Evolutionary conservation across 164 flowering plant species (phyloP).

Genomic region (Annona squamosa): DNA sequence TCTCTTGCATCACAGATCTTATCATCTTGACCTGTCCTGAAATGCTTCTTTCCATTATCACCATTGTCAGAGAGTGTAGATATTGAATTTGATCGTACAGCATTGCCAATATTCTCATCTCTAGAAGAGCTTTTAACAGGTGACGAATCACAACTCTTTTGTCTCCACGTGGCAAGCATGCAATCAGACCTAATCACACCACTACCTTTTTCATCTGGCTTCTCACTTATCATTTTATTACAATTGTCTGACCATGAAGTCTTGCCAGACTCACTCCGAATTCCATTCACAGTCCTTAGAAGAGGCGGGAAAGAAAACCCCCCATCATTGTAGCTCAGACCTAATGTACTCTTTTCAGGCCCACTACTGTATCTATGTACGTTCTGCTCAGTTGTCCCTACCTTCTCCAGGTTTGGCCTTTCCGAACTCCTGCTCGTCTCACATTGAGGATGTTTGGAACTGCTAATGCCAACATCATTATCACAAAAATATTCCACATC

Average conservation of each 20-base stretch:
- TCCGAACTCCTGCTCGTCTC: slow-evolving; percentile 36
- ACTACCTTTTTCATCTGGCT: slow-evolving; percentile 34
- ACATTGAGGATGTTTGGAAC: slow-evolving; percentile 31
- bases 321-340: slow-evolving; percentile 37
- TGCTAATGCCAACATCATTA: slow-evolving; percentile 45
- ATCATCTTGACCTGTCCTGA: slow-evolving; percentile 44
- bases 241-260: slow-evolving; percentile 48
- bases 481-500: slow-evolving; percentile 70
- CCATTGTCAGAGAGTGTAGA: slow-evolving; percentile 58
- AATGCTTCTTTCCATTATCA: slow-evolving; percentile 40
- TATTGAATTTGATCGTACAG: slow-evolving; percentile 49
- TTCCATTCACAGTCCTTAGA: slow-evolving; percentile 35
- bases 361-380: slow-evolving; percentile 32
- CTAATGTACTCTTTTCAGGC: slow-evolving; percentile 33
- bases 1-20: slow-evolving; percentile 40
- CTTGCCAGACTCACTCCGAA: slow-evolving; percentile 44
- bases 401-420: slow-evolving; percentile 33
- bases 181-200: slow-evolving; percentile 43
- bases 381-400: slow-evolving; percentile 27
- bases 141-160: slow-evolving; percentile 66
- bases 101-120: slow-evolving; percentile 50
- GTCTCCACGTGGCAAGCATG: slow-evolving; percentile 67
- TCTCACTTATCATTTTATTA: slow-evolving; percentile 27
- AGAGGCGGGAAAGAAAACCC: slow-evolving; percentile 84
- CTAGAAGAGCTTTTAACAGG: slow-evolving; percentile 53